Base-by-base conservation (phyloP, 2,329 filamentous ascomycete species). In the Xylariaceae sp. region DNA sequence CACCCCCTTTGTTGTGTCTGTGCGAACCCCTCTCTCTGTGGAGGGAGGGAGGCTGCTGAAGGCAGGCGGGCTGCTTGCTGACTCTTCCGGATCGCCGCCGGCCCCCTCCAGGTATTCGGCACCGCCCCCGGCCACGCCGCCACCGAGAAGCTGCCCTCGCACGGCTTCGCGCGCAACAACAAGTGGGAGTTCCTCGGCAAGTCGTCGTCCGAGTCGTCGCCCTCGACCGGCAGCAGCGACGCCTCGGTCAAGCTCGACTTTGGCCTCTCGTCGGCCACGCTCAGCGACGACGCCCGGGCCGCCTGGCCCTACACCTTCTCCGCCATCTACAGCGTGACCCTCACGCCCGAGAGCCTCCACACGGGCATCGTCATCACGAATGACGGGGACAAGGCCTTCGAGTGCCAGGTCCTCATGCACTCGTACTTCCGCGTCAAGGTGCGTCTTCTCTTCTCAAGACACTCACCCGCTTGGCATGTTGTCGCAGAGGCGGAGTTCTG, bases 101-200 rank as follows among this genome's bases (percentile, higher is more conserved):
- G n/a, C n/a, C n/a, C n/a, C n/a, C 22, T 2, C 5, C 32, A 88
- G 87, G 78, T 89, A 56, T 98, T 98, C 56, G 92, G 92, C 19
- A 83, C 82, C 25, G 77, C 83, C 10, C 80, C 84, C 33, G 70
- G 80, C 46, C 80, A 89, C 58, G 77, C 82, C 45, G 72, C 83
- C n/a, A 92, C 87, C 18, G 76, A 77, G 32, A 67, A 75, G 45
- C 81, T 98, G 17, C 81, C 89, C 3, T 89, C 95, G 64, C 92
- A 96, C 65, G 92, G 92, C 47, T 94, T 98, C 61, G 92, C 90
- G 24, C 86, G 92, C 49, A 89, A 76, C 53, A 84, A 81, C 29
- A 75, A 75, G 42, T 98, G 92, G 92, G 89, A 96, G 60, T 94
- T 92, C 58, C 72, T 98, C 32, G 89, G 89, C 54, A 93, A 90